Percentiles rank a stretch among this genome's conserved stretches.
These are phyloP conservation scores for Coemansia interrupta DNA, from an alignment of 192 early-diverging fungal species.

Conservation along the genomic window DNA sequence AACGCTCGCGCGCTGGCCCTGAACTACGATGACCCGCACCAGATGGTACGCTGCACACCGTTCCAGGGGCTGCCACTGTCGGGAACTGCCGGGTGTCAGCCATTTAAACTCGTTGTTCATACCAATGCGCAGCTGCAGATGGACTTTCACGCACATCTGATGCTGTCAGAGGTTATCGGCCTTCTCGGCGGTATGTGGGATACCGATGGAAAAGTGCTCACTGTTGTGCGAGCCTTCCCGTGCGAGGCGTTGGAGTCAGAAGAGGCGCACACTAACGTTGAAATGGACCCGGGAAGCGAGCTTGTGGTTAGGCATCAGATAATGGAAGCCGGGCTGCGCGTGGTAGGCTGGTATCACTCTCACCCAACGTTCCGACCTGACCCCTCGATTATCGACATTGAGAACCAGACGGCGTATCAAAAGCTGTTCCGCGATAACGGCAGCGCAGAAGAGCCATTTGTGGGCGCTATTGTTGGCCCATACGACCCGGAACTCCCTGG, in stretches of 20 bases:
- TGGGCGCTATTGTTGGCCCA: constrained; percentile 87
- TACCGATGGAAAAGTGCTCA: constrained; percentile 49
- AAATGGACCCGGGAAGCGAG: constrained; percentile 81
- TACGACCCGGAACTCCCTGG: constrained; percentile 77
- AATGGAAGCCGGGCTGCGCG: constrained; percentile 63
- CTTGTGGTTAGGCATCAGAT: constrained; percentile 73
- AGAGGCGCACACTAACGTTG: constrained; percentile 76
- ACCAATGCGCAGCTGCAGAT: constrained; percentile 76
- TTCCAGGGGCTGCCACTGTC: constrained; percentile 70
- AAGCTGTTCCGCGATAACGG: constrained; percentile 64
- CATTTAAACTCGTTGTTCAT: constrained; percentile 70
- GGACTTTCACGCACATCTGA: constrained; percentile 92
- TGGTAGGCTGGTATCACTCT: constrained; percentile 95
- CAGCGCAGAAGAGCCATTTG: constrained; percentile 67
- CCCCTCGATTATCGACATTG: constrained; percentile 83
- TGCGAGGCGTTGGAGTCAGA: constrained; percentile 71
- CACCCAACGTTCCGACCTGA: constrained; percentile 87
- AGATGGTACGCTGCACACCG: constrained; percentile 80
- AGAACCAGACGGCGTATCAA: constrained; percentile 87
- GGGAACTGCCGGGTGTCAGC: constrained; percentile 63
- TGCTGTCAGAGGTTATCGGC: constrained; percentile 85
- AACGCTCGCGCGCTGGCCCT: constrained; percentile 27
- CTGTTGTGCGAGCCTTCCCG: constrained; percentile 66
- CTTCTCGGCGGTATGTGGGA: constrained; percentile 81
- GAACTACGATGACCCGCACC: constrained; percentile 60